Evolutionary conservation across 148 eudicot species (phyloP), one percentile per base, ranked within the genome.

Genomic region (Talinum fruticosum): DNA sequence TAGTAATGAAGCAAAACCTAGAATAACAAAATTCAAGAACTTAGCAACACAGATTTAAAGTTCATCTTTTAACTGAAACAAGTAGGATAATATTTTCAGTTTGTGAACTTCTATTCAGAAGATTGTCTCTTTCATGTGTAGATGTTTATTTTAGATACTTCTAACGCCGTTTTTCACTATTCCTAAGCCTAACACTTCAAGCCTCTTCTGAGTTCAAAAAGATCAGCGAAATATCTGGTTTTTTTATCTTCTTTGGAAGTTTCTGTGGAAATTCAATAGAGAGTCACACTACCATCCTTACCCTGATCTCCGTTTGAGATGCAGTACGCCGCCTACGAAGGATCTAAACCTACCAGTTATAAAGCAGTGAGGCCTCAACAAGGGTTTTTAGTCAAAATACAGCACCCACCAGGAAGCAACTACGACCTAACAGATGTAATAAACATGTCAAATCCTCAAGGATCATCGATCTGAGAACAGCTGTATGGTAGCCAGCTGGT

Each of bases 1-100:
- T 82, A 82, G 81, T 47, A 37, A 51, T 67, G 78, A 77, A 72
- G 49, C 36, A 41, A 77, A 77, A 74, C 84, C 84, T 82, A 82
- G 64, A 59, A 59, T 59, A 59, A 15, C 28, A 59, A 59, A 23
- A 59, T 59, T 59, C 29, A 23, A 59, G 64, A 23, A 59, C 64
- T 59, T 59, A 59, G 64, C 29, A 8, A 59, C 21, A 34, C 26
- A 73, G 1, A 36, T 28, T 26, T 54, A 35, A 6, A 21, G 53
- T 38, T 16, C 26, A 57, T 23, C 64, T 23, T 59, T 23, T 16
- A n/a, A 24, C 5, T 6, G n/a, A 57, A 3, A 28, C 64, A 57
- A 57, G 10, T 5, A 57, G 64, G 64, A 23, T n/a, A 24, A n/a
- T 8, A 2, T 59, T 24, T 23, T 23, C 29, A 59, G 26, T 59